A percentile compares a stretch with the other conserved stretches of the same genome.
phyloP scores from a whole-genome alignment of 176 grass and related monocot species.

The Aegilops longissima region DNA sequence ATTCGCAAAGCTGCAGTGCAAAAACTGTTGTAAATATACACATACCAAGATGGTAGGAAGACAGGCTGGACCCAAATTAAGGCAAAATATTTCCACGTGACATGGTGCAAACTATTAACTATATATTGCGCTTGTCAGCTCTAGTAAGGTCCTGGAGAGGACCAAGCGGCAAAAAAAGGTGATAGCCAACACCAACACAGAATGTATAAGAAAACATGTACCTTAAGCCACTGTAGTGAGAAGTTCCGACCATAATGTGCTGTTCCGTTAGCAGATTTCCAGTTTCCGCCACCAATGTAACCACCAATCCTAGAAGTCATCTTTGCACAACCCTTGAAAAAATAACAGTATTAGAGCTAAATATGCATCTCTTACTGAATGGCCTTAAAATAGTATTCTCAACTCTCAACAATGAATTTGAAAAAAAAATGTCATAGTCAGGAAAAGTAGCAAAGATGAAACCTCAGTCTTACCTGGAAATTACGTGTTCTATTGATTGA shows the following conservation, averaged over 20 bases:
- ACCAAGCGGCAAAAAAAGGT: not conserved
- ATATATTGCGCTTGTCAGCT: constrained; percentile 3
- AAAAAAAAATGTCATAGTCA: not conserved
- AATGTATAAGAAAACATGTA: constrained; percentile 37
- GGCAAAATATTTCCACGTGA: constrained; percentile 7
- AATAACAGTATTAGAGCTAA: constrained; percentile 18
- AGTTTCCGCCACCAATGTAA: constrained; percentile 94
- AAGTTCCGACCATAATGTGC: constrained; percentile 96
- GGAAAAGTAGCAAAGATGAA: constrained; percentile 29
- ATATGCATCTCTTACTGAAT: constrained; percentile 17
- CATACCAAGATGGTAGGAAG: constrained; percentile 18
- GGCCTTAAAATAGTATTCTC: constrained; percentile 1
- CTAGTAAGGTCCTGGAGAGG: not conserved
- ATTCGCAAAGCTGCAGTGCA: constrained; percentile 85
- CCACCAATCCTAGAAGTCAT: constrained; percentile 98
- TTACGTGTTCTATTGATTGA: constrained; percentile 93
- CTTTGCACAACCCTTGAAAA: constrained; percentile 90
- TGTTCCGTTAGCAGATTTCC: constrained; percentile 99
- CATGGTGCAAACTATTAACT: not conserved
- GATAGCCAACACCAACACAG: constrained; percentile 6
- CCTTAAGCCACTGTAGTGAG: constrained; percentile 98
- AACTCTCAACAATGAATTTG: constrained; percentile 17
- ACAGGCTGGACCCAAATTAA: not conserved
- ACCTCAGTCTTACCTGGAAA: constrained; percentile 71
- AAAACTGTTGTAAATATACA: constrained; percentile 39